Evolutionary conservation across 1,139 yeast species (phyloP), one percentile per base, ranked within the genome.

Genomic region (Pichia kudriavzevii): DNA sequence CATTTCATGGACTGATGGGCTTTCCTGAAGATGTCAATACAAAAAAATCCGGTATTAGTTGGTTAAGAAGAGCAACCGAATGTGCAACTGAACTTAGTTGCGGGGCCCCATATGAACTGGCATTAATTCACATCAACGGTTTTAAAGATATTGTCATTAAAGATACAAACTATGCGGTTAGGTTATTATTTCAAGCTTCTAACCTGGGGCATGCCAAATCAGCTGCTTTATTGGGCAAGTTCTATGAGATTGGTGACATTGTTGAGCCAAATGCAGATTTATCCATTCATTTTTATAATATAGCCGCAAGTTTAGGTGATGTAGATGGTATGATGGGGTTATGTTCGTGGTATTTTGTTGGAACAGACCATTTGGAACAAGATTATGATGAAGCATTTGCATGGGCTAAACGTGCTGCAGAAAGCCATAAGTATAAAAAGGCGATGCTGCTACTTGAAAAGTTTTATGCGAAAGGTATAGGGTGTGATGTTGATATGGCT

Each of bases 331-430:
- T 88, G 95, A 66, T 88, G 50, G 88, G 95, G 3, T 69, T 91
- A 67, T 87, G 96, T 58, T 96, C 96, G 3, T 91, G 97, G 97
- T 91, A 87, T 56, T 67, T 88, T 56, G 81, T 85, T 22, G 98
- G 98, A 1, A 79, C 84, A 28, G 91, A 82, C 27, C 76, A 77
- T 41, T 67, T 91, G 46, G 80, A 79, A 12, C 74, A 75, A 44
- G 93, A 88, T 56, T 85, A 80, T 43, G 70, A 64, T 39, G 95
- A 88, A 58, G 94, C 96, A 1, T 91, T 80, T 58, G 93, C 84
- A 53, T 91, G 97, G 97, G 96, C 96, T 1, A 63, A 74, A 40
- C 68, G 85, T 45, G 91, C 97, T 0, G 96, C 97, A 0, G 64
- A 69, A 36, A 63, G 75, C 31, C 82, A 83, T 15, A 66, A 72